Base-by-base conservation (phyloP, 805 yeast species). In the Candida succiphila region DNA sequence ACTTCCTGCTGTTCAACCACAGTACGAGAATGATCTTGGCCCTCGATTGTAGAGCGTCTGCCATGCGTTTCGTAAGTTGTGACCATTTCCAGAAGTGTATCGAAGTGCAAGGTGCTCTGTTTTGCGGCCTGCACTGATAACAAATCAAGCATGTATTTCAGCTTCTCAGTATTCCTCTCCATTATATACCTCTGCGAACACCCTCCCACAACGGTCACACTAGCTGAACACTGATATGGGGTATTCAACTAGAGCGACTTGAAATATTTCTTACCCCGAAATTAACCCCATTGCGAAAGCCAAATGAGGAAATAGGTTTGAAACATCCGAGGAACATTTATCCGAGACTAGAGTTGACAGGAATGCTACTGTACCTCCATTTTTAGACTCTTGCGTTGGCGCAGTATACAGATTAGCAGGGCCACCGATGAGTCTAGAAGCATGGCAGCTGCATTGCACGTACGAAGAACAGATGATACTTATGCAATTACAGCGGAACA, bases 11-110 rank as follows among this genome's bases (percentile, higher is more conserved):
- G 75, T 10, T 52, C 52, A 3, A 26, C 33, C 5, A 54, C 45
- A 7, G 69, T 40, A 58, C 67, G 7, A 43, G 43, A 13, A 37
- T 46, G 4, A 61, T 44, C 3, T 74, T 67, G 7, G 44, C 52
- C 12, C 67, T 58, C 7, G 17, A 35, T 31, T 7, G 30, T 37
- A 17, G 38, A 24, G n/a, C 29, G 19, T 17, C 37, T 39, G 9
- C 38, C 40, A 16, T 36, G 32, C 23, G 33, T 34, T 25, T 37
- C 44, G 15, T 22, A 22, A n/a, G 22, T 19, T 12, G 43, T 45
- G 5, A 43, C 35, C 52, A 54, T 51, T 7, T 40, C 33, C 13
- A 47, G 23, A 9, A 56, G 30, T n/a, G 47, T 42, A 29, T 50
- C 53, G 32, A 46, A 49, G 27, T 46, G 38, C 17, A 45, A 36